phyloP scores from a whole-genome alignment of 192 early-diverging fungal genomes.

The Allomyces arbusculus region DNA sequence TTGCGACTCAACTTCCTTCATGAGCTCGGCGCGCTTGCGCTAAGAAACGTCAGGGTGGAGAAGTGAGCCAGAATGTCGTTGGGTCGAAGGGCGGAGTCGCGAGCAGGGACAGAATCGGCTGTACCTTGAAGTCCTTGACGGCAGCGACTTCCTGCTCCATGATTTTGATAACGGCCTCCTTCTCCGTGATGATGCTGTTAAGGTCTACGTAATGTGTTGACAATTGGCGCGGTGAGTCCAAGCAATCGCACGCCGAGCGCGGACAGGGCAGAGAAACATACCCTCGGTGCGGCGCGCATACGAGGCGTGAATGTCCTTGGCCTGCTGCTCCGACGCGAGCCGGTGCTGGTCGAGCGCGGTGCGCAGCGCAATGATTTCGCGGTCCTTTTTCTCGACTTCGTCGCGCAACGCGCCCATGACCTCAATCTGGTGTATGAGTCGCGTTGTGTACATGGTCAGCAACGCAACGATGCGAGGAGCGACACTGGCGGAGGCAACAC shows the following conservation, averaged over 20 bases:
- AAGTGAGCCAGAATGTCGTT: too few relatives aligned
- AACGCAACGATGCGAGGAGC: neutral
- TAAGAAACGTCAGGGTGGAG: constrained; percentile 1
- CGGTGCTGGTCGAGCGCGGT: constrained; percentile 18
- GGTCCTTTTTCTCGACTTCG: constrained; percentile 29
- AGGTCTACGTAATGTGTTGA: constrained; percentile 14
- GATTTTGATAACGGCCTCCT: constrained; percentile 32
- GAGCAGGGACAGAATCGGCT: neutral
- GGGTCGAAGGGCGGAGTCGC: too few relatives aligned
- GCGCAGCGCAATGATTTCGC: constrained; percentile 16
- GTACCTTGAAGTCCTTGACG: constrained; percentile 42
- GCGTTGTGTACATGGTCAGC: neutral
- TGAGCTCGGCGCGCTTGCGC: constrained; percentile 36
- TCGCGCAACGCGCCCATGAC: constrained; percentile 36
- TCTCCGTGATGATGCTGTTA: constrained; percentile 22
- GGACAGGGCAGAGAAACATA: constrained; percentile 5
- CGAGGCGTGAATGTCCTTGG: constrained; percentile 16
- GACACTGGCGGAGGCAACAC: constrained; percentile 3
- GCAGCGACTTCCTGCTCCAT: constrained; percentile 42
- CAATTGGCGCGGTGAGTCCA: too few relatives aligned
- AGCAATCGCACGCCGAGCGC: constrained; percentile 4
- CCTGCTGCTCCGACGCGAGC: constrained; percentile 9
- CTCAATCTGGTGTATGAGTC: constrained; percentile 19
- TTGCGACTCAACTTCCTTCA: constrained; percentile 31
- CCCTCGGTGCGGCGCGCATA: constrained; percentile 25